Evolutionary conservation across 768 basidiomycete genomes (phyloP), one percentile per base, ranked within the genome.

Genomic region (Dictyophora rubrovolvata): DNA sequence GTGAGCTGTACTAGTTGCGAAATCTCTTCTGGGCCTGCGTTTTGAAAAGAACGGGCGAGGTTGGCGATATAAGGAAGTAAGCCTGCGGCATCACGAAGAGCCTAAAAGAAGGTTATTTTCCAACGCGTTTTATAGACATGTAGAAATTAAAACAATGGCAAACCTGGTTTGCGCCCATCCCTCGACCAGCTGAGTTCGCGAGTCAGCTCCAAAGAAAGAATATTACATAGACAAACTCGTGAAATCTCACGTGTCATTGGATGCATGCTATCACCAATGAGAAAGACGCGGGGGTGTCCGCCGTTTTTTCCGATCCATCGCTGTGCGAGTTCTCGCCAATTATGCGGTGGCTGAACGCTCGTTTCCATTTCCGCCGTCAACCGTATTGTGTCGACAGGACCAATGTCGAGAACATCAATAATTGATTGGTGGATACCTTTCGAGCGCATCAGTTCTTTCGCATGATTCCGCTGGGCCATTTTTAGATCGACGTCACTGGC

Each of bases 91-190:
- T 59, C 57, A n/a, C 28, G 50, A 20, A 59, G 23, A 53, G 57
- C 57, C 57, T 59, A 36, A 18, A 22, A 48, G n/a, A 11, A 33
- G 35, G 17, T 12, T 11, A 49, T 22, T 48, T 21, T n/a, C 22
- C 33, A 28, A 34, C 20, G 37, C 18, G 2, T 4, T 16, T 37
- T 16, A 36, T 46, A 14, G 36, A 46, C 35, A 10, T 37, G 6
- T 6, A 51, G 4, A 51, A 14, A 22, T 4, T 3, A 18, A 51
- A 11, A 20, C 1, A 34, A 51, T 34, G 17, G 20, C 21, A 16
- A 49, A 58, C 57, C 47, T 59, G 49, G 21, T 59, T 59, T 18
- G 57, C 57, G 34, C 57, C 57, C 57, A 59, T 59, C 14, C 57
- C 57, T 59, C 57, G 22, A 35, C 57, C 34, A 17, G 57, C 57